A percentile compares a stretch with the other conserved stretches of the same genome.
phyloP scores from a whole-genome alignment of 1,284 basidiomycete species.

The Chalciporus sp. region DNA sequence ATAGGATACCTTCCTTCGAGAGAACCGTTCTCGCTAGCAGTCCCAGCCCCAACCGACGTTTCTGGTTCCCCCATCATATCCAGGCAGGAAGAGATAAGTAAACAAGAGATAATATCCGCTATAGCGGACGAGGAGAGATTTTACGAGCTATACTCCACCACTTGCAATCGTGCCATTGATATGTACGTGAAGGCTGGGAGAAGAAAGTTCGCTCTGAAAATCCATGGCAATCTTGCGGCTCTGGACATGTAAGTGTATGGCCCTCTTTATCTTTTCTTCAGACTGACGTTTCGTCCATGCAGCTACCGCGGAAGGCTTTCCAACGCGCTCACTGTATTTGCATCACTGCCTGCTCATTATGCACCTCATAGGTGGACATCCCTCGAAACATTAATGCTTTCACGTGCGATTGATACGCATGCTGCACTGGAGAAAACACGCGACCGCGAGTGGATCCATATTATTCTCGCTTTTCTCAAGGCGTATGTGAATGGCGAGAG shows the following conservation, averaged over 20 bases:
- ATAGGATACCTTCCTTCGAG: constrained; percentile 69
- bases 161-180: constrained; percentile 82
- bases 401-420: constrained; percentile 69
- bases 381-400: constrained; percentile 76
- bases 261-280: constrained; percentile 8
- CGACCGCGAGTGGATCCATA: constrained; percentile 76
- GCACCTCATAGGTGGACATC: constrained; percentile 77
- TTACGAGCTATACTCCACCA: constrained; percentile 70
- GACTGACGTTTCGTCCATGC: constrained; percentile 16
- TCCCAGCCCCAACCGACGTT: constrained; percentile 19
- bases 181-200: constrained; percentile 81
- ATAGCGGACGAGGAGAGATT: constrained; percentile 63
- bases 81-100: constrained; percentile 51
- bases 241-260: constrained; percentile 72
- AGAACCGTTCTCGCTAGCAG: constrained; percentile 70
- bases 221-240: constrained; percentile 84
- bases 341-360: constrained; percentile 82
- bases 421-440: constrained; percentile 50
- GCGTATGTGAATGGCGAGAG: constrained; percentile 59
- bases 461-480: constrained; percentile 69
- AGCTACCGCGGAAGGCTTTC: constrained; percentile 69
- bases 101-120: constrained; percentile 64
- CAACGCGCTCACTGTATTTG: constrained; percentile 68
- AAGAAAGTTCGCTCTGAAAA: constrained; percentile 79
- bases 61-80: constrained; percentile 18